Evolutionary conservation across 495 filamentous ascomycete species (phyloP).

Genomic region (Podospora anserina): DNA sequence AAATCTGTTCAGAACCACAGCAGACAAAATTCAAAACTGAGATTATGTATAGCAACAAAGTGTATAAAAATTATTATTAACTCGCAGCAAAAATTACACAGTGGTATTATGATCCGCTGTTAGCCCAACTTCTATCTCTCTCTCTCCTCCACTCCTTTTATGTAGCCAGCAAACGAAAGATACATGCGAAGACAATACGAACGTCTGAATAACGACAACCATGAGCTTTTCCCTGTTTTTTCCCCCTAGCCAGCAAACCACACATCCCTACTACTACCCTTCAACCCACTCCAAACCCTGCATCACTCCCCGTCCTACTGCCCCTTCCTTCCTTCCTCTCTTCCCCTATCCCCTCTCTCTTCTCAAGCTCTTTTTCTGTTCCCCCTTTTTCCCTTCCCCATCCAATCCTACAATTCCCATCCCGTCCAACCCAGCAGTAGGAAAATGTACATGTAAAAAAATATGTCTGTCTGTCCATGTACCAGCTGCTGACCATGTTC

Average conservation of each 20-base stretch:
- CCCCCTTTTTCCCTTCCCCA: not conserved
- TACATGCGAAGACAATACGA: no score
- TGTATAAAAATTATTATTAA: not conserved
- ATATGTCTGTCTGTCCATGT: no score
- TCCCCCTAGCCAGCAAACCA: no score
- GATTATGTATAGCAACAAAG: not conserved
- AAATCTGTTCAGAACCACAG: not conserved
- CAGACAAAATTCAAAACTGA: not conserved
- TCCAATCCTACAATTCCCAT: not conserved
- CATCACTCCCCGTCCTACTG: no score
- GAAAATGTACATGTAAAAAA: not conserved
- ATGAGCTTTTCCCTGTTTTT: no score
- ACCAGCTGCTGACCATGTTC: no score
- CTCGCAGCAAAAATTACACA: not conserved
- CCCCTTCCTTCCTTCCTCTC: not conserved
- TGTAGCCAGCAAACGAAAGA: no score
- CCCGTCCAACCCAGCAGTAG: not conserved
- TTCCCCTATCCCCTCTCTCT: not conserved
- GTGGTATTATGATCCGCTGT: not conserved
- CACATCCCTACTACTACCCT: no score
- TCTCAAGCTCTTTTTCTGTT: not conserved
- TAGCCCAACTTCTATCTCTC: not conserved
- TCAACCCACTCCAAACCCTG: no score
- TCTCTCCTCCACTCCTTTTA: not conserved
- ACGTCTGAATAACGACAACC: no score